Conservation (phyloP, 2,329 filamentous ascomycete species). For the Colletotrichum chlorophyti region DNA sequence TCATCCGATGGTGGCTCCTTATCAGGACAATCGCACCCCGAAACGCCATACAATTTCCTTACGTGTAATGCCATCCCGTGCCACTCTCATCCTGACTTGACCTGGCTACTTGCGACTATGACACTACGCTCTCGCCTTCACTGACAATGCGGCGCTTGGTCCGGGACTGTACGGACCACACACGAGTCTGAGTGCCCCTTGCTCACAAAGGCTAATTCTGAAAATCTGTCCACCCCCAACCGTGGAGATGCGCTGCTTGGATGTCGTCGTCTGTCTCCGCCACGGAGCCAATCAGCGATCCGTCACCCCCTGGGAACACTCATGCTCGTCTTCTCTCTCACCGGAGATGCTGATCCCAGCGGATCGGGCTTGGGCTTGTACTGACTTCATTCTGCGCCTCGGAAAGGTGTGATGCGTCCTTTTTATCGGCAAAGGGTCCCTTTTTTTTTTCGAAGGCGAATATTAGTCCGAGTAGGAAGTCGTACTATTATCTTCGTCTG, state of each 20-base stretch:
- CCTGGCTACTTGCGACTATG: too few species aligned
- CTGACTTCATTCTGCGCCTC: slow-evolving; percentile 22
- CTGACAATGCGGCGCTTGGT: background rate
- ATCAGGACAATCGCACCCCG: slow-evolving; percentile 12
- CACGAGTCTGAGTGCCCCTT: too few species aligned
- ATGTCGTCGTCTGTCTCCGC: background rate
- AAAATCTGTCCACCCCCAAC: slow-evolving; percentile 2
- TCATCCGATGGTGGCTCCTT: slow-evolving; percentile 21
- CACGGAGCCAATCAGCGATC: slow-evolving; percentile 10
- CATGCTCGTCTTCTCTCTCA: background rate
- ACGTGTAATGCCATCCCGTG: slow-evolving; percentile 2
- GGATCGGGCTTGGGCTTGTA: slow-evolving; percentile 12
- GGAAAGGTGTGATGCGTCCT: slow-evolving; percentile 6
- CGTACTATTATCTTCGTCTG: too few species aligned
- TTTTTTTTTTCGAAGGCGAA: background rate
- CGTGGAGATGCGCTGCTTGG: slow-evolving; percentile 22
- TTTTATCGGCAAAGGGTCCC: background rate
- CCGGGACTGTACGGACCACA: slow-evolving; percentile 12
- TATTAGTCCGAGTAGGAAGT: background rate
- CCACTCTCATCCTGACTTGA: slow-evolving; percentile 9
- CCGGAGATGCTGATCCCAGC: slow-evolving; percentile 28
- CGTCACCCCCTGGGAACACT: background rate
- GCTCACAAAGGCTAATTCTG: too few species aligned
- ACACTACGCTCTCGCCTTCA: too few species aligned
- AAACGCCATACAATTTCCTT: background rate